Conservation (phyloP, 129 eudicot genomes). For the Gnaphalium uliginosum region DNA sequence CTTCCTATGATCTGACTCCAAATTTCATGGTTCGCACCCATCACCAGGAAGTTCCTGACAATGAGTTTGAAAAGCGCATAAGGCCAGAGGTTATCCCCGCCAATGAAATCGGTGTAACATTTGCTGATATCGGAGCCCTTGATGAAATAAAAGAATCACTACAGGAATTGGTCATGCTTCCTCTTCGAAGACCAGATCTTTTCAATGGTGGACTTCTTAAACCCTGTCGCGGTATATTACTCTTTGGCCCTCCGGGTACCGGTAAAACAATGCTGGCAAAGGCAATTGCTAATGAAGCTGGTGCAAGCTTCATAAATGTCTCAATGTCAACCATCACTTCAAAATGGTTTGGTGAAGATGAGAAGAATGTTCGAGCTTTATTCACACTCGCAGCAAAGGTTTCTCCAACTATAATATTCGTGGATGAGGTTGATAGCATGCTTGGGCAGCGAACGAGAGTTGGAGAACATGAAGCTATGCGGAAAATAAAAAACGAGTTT, state of each 20-base stretch:
- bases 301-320: constrained; percentile 92
- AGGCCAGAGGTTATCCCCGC: constrained; percentile 96
- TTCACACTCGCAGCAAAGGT: constrained; percentile 93
- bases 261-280: constrained; percentile 98
- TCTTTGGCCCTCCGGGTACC: constrained; percentile 91
- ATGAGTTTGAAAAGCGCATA: constrained; percentile 89
- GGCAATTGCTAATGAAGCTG: constrained; percentile 94
- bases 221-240: constrained; percentile 87
- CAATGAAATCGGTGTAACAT: constrained; percentile 76
- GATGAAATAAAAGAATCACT: constrained; percentile 88
- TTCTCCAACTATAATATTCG: constrained; percentile 83
- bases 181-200: constrained; percentile 88
- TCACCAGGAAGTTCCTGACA: constrained; percentile 89
- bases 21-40: neutral
- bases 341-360: constrained; percentile 99
- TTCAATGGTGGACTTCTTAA: constrained; percentile 92
- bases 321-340: constrained; percentile 97
- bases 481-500: constrained; percentile 90
- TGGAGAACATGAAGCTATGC: constrained; percentile 97
- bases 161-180: constrained; percentile 93
- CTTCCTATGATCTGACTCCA: neutral
- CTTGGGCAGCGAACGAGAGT: constrained; percentile 93
- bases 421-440: constrained; percentile 97
- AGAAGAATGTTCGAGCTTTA: constrained; percentile 86
- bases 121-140: constrained; percentile 79